These are phyloP conservation scores for Chenopodium berlandieri DNA, from an alignment of 148 eudicot species.

Conservation along the genomic window DNA sequence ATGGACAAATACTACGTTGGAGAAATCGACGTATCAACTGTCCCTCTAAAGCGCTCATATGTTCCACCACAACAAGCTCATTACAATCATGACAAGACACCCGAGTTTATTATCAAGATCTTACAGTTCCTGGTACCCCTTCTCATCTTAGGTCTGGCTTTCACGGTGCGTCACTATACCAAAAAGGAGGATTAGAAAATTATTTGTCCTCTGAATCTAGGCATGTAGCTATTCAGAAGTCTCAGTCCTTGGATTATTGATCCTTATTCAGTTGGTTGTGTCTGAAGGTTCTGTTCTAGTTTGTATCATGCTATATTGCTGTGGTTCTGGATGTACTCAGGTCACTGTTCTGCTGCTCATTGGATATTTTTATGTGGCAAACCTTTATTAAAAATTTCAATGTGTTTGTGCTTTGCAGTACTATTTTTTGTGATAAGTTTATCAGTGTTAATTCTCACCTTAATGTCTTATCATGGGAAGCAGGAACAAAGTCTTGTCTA, in stretches of 20 bases:
- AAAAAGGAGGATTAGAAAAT: constrained; percentile 59
- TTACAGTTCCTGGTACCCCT: constrained; percentile 70
- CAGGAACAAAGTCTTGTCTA: not conserved
- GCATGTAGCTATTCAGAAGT: constrained; percentile 6
- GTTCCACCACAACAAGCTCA: constrained; percentile 47
- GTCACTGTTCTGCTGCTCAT: not conserved
- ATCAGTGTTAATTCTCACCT: not conserved
- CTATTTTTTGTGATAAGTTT: not conserved
- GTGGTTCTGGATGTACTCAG: not conserved
- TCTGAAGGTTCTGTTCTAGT: constrained; percentile 1
- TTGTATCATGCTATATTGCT: constrained; percentile 1
- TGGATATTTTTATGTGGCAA: constrained; percentile 10
- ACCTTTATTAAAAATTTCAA: not conserved
- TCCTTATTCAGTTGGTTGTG: not conserved
- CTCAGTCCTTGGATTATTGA: constrained; percentile 7
- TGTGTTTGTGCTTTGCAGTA: not conserved
- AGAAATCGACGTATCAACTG: constrained; percentile 53
- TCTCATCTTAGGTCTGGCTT: constrained; percentile 71
- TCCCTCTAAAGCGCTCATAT: constrained; percentile 52
- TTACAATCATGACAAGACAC: constrained; percentile 55
- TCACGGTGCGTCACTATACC: constrained; percentile 64
- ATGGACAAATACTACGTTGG: constrained; percentile 69
- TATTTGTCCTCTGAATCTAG: constrained; percentile 1
- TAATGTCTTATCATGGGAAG: not conserved
- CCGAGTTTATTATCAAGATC: constrained; percentile 64